phyloP scores from a whole-genome alignment of 2,329 filamentous ascomycete species.

The Fusarium anguioides region DNA sequence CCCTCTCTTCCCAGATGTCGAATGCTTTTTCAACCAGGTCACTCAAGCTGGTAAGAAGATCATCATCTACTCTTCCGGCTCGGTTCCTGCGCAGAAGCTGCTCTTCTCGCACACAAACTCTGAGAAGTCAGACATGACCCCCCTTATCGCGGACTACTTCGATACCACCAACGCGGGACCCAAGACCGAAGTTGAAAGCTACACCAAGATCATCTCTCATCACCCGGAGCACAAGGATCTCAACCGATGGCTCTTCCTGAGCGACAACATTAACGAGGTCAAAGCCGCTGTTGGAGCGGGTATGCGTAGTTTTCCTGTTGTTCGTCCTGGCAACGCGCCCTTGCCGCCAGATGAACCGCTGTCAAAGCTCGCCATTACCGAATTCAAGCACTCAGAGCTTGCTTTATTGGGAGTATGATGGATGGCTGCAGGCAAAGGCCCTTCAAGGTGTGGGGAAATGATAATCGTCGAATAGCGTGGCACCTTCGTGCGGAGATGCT shows the following conservation, averaged over 20 bases:
- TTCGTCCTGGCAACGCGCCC: conserved; percentile 76
- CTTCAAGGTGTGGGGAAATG: conserved; percentile 32
- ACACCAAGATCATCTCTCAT: conserved; percentile 68
- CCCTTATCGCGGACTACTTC: conserved; percentile 74
- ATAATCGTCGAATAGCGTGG: conserved; percentile 36
- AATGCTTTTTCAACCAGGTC: conserved; percentile 71
- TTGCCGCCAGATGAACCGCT: conserved; percentile 62
- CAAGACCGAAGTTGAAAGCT: conserved; percentile 76
- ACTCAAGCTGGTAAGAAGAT: conserved; percentile 65
- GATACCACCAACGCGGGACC: conserved; percentile 84
- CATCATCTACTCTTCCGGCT: conserved; percentile 85
- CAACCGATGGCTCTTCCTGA: conserved; percentile 78
- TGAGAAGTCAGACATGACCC: conserved; percentile 67
- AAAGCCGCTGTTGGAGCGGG: conserved; percentile 70
- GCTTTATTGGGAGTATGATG: conserved; percentile 39
- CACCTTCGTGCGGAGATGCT: conserved; percentile 40
- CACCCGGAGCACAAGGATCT: conserved; percentile 56
- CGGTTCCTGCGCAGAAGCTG: conserved; percentile 82
- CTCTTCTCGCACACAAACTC: conserved; percentile 76
- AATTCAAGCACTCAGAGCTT: conserved; percentile 47
- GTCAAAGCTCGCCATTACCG: conserved; percentile 49
- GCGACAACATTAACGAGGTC: conserved; percentile 80
- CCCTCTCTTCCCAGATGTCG: conserved; percentile 79
- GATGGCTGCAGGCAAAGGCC: conserved; percentile 36
- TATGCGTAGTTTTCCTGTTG: conserved; percentile 71